Conservation (phyloP, 1,284 basidiomycete genomes). For the Fomitiporia mediterranea region DNA sequence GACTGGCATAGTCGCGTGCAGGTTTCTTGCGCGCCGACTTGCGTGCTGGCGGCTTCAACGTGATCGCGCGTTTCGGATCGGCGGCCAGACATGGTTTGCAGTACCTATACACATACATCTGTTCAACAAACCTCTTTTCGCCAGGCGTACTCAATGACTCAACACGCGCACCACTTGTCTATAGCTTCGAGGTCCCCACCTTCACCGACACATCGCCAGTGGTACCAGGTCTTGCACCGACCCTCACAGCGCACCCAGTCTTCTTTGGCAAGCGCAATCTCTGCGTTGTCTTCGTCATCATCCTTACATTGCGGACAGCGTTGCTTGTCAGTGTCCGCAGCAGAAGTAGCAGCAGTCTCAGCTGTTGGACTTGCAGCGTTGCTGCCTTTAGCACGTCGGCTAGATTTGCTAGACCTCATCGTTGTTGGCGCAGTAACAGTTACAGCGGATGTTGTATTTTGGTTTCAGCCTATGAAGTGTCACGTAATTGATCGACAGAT, state of each 20-base stretch:
- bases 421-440: neutral
- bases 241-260: slow-evolving; percentile 48
- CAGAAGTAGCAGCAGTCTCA: neutral
- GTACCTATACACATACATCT: no score
- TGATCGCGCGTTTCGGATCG: slow-evolving; percentile 60
- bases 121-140: no score
- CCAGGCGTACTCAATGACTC: neutral
- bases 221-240: slow-evolving; percentile 70
- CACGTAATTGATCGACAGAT: neutral
- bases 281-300: slow-evolving; percentile 9
- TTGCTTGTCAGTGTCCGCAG: slow-evolving; percentile 13
- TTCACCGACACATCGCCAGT: slow-evolving; percentile 74
- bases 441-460: no score
- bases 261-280: slow-evolving; percentile 15
- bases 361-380: neutral
- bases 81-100: slow-evolving; percentile 57
- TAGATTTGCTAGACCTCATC: slow-evolving; percentile 6
- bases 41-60: slow-evolving; percentile 68
- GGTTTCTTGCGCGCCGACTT: slow-evolving; percentile 72
- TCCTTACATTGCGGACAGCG: slow-evolving; percentile 22
- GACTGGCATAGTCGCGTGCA: slow-evolving; percentile 70
- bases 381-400: slow-evolving; percentile 2
- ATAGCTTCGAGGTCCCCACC: slow-evolving; percentile 55
- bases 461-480: neutral
- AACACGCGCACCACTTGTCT: slow-evolving; percentile 48